phyloP scores from a whole-genome alignment of 768 basidiomycete genomes.

The Suillus spraguei region DNA sequence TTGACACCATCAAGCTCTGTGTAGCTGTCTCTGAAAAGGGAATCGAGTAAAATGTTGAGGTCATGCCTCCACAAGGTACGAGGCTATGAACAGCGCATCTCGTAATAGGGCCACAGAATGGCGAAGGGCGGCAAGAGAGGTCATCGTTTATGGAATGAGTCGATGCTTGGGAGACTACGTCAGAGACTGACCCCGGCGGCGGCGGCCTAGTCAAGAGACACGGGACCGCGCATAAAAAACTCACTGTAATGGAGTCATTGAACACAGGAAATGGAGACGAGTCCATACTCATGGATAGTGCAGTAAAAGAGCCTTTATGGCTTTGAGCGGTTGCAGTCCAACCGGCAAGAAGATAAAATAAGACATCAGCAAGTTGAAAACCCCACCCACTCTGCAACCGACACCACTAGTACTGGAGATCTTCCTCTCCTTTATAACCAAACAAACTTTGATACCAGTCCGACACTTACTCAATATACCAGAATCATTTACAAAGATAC shows the following conservation, averaged over 20 bases:
- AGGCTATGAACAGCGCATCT: not conserved
- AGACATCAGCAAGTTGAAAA: conserved; percentile 3
- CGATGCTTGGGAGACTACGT: not conserved
- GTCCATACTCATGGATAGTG: conserved; percentile 5
- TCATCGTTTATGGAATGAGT: not conserved
- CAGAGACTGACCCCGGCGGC: no score
- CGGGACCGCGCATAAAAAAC: not conserved
- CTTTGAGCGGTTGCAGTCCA: conserved; percentile 9
- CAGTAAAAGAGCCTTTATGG: conserved; percentile 10
- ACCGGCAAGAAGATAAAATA: conserved; percentile 11
- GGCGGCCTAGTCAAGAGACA: not conserved
- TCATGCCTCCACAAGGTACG: not conserved
- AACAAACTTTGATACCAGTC: conserved; percentile 1
- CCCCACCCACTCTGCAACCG: conserved; percentile 1
- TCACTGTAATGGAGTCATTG: not conserved
- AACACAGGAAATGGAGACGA: not conserved
- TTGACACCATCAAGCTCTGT: not conserved
- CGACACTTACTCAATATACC: conserved; percentile 5
- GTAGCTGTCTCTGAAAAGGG: not conserved
- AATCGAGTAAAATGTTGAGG: not conserved
- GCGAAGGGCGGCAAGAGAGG: not conserved
- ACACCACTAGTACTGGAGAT: conserved; percentile 1
- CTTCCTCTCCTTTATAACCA: conserved; percentile 2
- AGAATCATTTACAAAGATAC: conserved; percentile 1
- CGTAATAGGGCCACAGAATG: not conserved